Base-by-base conservation (phyloP, 1,139 yeast genomes). In the Candida neerlandica region DNA sequence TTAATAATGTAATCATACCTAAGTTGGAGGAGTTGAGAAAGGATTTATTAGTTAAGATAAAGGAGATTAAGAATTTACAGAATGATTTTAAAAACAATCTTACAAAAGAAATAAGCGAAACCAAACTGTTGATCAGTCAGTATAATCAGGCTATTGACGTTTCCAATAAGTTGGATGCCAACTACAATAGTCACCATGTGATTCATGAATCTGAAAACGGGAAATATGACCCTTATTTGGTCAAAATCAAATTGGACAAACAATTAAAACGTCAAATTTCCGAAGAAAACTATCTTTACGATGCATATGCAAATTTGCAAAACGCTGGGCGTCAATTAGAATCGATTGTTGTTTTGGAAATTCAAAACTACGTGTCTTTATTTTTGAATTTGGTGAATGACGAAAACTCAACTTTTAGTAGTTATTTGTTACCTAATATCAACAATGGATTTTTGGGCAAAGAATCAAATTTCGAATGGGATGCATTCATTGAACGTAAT, bases 391-490 rank as follows among this genome's bases (percentile, higher is more conserved):
- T 85, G 34, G 69, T 87, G 48, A 86, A 84, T 44, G 82, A 80
- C 53, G 92, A 89, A 64, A 84, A 89, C 39, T 84, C 85, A 53
- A 73, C 86, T 34, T 82, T 86, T 15, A 81, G 85, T 54, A 84
- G 84, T 55, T 77, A 77, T 50, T 73, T 90, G 53, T 76, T 87
- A 38, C 84, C 89, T 9, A 85, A 82, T 63, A 69, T 91, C 50
- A 84, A 85, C 58, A 69, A 79, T 46, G 96, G 97, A 1, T 85
- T 90, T 57, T 80, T 89, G 52, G 78, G 87, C 40, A 85, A 87
- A 62, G 94, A 88, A 55, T 83, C 96, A 10, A 77, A 82, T 30
- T 82, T 84, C 63, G 99, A 94, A 71, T 94, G 98, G 97, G 91
- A 88, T 55, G 80, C 88, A 27, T 94, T 90, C 57, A 81, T 91